These are phyloP conservation scores for Geotrichum candidum DNA, from an alignment of 1,139 yeast genomes.

Conservation along the genomic window DNA sequence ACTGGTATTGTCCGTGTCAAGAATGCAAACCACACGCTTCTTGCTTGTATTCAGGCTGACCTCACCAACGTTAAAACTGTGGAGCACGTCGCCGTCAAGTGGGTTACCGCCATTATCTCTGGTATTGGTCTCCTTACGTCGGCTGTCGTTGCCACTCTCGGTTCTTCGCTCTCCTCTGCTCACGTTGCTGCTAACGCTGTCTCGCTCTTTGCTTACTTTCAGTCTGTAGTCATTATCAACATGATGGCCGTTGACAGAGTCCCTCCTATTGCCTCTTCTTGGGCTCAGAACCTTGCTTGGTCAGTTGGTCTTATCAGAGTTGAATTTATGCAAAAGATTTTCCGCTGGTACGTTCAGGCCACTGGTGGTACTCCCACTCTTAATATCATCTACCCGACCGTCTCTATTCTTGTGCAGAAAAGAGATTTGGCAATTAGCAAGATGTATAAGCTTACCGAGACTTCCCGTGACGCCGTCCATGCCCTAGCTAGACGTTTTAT, in stretches of 20 bases:
- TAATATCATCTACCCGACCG: slow-evolving; percentile 42
- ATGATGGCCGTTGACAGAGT: slow-evolving; percentile 93
- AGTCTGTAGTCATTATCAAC: slow-evolving; percentile 81
- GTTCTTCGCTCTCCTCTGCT: slow-evolving; percentile 91
- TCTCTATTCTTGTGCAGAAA: slow-evolving; percentile 77
- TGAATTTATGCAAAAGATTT: slow-evolving; percentile 74
- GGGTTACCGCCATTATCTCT: slow-evolving; percentile 95
- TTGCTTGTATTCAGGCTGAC: slow-evolving; percentile 89
- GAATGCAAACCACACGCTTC: slow-evolving; percentile 35
- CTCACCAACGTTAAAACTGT: slow-evolving; percentile 86
- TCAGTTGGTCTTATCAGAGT: slow-evolving; percentile 81
- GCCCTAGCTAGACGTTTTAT: not conserved
- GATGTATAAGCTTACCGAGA: slow-evolving; percentile 1
- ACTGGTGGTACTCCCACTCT: slow-evolving; percentile 89
- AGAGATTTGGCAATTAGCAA: slow-evolving; percentile 19
- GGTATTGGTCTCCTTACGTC: slow-evolving; percentile 86
- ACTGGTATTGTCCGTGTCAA: slow-evolving; percentile 63
- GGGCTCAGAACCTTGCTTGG: slow-evolving; percentile 97
- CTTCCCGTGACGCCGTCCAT: slow-evolving; percentile 10
- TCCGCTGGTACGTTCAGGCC: slow-evolving; percentile 91
- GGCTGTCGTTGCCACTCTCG: slow-evolving; percentile 79
- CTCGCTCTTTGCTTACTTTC: slow-evolving; percentile 87
- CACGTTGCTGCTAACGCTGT: slow-evolving; percentile 94
- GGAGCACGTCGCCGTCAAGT: slow-evolving; percentile 85
- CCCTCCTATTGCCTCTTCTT: slow-evolving; percentile 95